A percentile compares a stretch with the other conserved stretches of the same genome.
phyloP scores from a whole-genome alignment of 2,329 filamentous ascomycete species.

The Verticillium isaacii region DNA sequence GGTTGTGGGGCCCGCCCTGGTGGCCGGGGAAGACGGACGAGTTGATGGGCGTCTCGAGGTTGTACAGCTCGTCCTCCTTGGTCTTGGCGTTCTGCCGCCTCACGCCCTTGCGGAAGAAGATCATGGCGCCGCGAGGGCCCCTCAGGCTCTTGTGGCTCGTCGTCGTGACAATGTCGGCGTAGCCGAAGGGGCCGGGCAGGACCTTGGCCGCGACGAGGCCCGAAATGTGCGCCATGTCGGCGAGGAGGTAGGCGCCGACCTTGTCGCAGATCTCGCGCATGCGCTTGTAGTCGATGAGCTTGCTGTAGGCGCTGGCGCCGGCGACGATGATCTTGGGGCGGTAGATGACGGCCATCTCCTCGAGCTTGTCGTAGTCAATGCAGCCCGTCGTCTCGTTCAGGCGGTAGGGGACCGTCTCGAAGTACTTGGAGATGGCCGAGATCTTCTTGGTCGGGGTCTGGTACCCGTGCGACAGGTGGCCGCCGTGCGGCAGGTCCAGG shows the following conservation, averaged over 20 bases:
- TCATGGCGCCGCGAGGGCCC: slow-evolving; percentile 92
- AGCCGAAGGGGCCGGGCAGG: slow-evolving; percentile 81
- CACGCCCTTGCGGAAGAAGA: slow-evolving; percentile 95
- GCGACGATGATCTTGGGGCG: slow-evolving; percentile 94
- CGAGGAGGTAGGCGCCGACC: slow-evolving; percentile 84
- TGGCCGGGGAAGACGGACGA: slow-evolving; percentile 96
- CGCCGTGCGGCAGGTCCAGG: slow-evolving; percentile 91
- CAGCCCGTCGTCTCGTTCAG: slow-evolving; percentile 84
- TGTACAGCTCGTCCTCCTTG: slow-evolving; percentile 79
- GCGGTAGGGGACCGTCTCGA: slow-evolving; percentile 94
- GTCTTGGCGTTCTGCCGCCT: slow-evolving; percentile 78
- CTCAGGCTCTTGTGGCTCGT: slow-evolving; percentile 97
- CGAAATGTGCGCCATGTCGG: slow-evolving; percentile 97
- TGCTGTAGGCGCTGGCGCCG: slow-evolving; percentile 92
- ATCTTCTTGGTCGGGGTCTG: slow-evolving; percentile 94
- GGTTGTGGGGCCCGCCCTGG: slow-evolving; percentile 97
- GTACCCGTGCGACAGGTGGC: slow-evolving; percentile 94
- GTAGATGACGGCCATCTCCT: slow-evolving; percentile 82
- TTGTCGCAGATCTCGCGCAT: slow-evolving; percentile 91
- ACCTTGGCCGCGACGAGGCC: slow-evolving; percentile 90
- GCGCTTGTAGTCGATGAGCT: slow-evolving; percentile 88
- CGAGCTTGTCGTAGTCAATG: slow-evolving; percentile 92
- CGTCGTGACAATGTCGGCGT: slow-evolving; percentile 92
- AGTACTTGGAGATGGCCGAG: slow-evolving; percentile 98
- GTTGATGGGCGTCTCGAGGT: slow-evolving; percentile 92